phyloP scores from a whole-genome alignment of 345 rosid genomes.

The Cardiospermum halicacabum region DNA sequence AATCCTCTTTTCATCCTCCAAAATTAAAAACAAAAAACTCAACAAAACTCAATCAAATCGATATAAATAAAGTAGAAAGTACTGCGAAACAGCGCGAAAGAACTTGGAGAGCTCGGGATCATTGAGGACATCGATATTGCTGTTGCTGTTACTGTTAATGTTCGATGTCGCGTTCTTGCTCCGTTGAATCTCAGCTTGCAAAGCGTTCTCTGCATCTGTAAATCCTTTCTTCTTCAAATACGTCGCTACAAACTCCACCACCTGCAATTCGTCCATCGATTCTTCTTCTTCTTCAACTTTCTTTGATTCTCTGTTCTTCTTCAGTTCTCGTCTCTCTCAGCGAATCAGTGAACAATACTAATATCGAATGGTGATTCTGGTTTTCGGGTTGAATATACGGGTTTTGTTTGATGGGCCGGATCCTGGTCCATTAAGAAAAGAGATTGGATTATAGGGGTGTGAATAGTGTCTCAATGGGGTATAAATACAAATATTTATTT shows the following conservation, averaged over 20 bases:
- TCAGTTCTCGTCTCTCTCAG: no score
- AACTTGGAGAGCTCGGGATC: constrained; percentile 74
- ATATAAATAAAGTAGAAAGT: constrained; percentile 8
- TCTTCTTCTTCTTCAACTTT: not conserved
- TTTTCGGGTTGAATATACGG: no score
- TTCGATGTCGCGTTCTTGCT: constrained; percentile 21
- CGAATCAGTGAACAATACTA: no score
- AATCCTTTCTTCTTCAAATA: constrained; percentile 94
- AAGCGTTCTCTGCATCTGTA: constrained; percentile 50
- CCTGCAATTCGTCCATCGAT: constrained; percentile 52
- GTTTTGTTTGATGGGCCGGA: no score
- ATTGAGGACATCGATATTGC: constrained; percentile 39
- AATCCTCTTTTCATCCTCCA: not conserved
- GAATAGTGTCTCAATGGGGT: no score
- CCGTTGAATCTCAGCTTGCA: constrained; percentile 61
- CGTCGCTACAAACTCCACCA: constrained; percentile 53
- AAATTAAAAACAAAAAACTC: not conserved
- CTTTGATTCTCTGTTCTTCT: not conserved
- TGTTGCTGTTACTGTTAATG: constrained; percentile 16
- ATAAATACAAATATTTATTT: no score
- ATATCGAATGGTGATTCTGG: no score
- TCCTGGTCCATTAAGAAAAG: no score
- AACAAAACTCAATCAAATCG: not conserved
- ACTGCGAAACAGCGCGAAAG: constrained; percentile 72
- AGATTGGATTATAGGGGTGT: no score